Evolutionary conservation across 805 yeast genomes (phyloP).

Genomic region (Lipomyces oligophaga): DNA sequence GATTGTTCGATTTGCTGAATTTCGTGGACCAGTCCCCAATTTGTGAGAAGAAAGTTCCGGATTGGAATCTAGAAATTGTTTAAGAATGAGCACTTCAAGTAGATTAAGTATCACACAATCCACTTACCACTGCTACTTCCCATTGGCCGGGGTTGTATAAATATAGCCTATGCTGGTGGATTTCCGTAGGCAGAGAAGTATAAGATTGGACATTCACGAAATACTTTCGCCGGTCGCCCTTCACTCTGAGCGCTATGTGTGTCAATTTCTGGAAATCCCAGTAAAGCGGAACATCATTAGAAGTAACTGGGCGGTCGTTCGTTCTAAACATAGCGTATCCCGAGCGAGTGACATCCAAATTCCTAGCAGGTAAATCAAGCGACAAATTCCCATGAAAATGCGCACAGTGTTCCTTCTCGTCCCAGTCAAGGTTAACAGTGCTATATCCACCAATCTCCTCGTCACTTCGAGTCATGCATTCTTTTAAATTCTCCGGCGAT

Average conservation of each 20-base stretch:
- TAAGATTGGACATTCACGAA: constrained; percentile 79
- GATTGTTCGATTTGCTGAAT: constrained; percentile 55
- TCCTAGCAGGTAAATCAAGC: constrained; percentile 61
- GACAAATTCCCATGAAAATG: constrained; percentile 67
- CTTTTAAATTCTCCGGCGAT: constrained; percentile 46
- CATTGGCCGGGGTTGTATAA: constrained; percentile 67
- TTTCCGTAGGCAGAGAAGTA: constrained; percentile 69
- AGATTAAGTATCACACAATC: background rate
- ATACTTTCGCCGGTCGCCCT: constrained; percentile 51
- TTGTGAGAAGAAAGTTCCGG: constrained; percentile 75
- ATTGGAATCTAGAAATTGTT: constrained; percentile 47
- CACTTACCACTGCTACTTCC: constrained; percentile 65
- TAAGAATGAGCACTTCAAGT: background rate
- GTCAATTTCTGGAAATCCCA: constrained; percentile 70
- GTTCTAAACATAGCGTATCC: constrained; percentile 86
- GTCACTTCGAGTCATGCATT: constrained; percentile 62
- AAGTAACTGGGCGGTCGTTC: constrained; percentile 52
- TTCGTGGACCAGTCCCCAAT: constrained; percentile 67
- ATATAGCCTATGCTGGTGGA: constrained; percentile 78
- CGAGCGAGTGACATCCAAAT: constrained; percentile 60
- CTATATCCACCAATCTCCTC: constrained; percentile 76
- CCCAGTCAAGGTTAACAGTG: constrained; percentile 51
- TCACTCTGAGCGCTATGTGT: constrained; percentile 51
- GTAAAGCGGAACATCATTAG: constrained; percentile 40
- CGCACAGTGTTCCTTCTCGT: constrained; percentile 47